Evolutionary conservation across 2,329 filamentous ascomycete genomes (phyloP).

Genomic region (Biscogniauxia mediterranea): DNA sequence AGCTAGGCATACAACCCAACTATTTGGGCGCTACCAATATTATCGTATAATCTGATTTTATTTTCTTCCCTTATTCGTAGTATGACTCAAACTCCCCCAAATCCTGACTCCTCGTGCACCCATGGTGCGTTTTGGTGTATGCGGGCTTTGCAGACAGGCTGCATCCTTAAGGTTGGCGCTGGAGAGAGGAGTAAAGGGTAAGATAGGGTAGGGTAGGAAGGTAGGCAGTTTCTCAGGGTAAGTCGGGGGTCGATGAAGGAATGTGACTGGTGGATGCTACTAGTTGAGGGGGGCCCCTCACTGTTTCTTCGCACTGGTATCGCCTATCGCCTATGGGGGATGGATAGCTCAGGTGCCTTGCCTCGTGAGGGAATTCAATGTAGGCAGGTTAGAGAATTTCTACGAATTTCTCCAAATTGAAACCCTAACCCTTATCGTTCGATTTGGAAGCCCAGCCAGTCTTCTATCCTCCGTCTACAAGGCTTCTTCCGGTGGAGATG

Average conservation of each 20-base stretch:
- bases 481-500: neutral
- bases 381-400: neutral
- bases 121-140: neutral
- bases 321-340: neutral
- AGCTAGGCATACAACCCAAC: too few relatives aligned
- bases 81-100: neutral
- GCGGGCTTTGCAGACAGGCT: neutral
- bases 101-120: neutral
- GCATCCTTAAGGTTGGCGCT: neutral
- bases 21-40: too few relatives aligned
- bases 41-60: too few relatives aligned
- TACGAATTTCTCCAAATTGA: neutral
- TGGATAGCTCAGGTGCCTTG: neutral
- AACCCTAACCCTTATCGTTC: neutral
- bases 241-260: neutral
- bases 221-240: neutral
- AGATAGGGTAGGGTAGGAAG: neutral
- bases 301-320: neutral
- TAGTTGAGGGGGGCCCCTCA: neutral
- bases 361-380: neutral
- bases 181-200: neutral
- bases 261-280: neutral
- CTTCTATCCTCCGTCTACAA: neutral
- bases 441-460: neutral
- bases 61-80: neutral